Base-by-base conservation (phyloP, 1,284 basidiomycete genomes). In the Cystobasidium sp. region DNA sequence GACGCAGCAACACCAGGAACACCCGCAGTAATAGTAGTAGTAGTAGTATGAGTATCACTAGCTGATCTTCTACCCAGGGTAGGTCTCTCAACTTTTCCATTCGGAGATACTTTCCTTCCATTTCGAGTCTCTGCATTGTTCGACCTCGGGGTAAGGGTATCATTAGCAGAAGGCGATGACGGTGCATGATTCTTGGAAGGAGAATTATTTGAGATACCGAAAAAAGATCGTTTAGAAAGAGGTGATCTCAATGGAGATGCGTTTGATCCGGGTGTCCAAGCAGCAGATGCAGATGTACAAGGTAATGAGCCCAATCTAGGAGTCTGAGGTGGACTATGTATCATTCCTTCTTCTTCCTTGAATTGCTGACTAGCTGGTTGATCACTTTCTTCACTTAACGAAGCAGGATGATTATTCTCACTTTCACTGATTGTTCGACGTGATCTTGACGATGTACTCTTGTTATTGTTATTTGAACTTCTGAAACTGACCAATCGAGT, bases 311-410 rank as follows among this genome's bases (percentile, higher is more conserved):
- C 44, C 14, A 63, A n/a, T 16, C 44, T 12, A 14, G 61, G 61
- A 9, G 61, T 63, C 16, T 49, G 61, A 49, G 61, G 61, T 63
- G 61, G 61, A 63, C 61, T 63, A 46, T 41, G 14, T n/a, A 49
- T 16, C 47, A 16, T 44, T 49, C 31, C 44, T 49, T 49, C 46
- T 24, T 20, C 44, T 20, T 7, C 9, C n/a, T n/a, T n/a, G n/a
- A n/a, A n/a, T n/a, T n/a, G n/a, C n/a, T n/a, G n/a, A n/a, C n/a
- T n/a, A n/a, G n/a, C n/a, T n/a, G n/a, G n/a, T n/a, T n/a, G n/a
- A n/a, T n/a, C n/a, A n/a, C 31, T 31, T 31, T 31, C 31, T 31
- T 31, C 31, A 31, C 1, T 1, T 5, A 31, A 31, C 1, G 31
- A 31, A 31, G 31, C 31, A 31, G 31, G 31, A 5, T 31, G 31